Base-by-base conservation (phyloP, 1,284 basidiomycete species). In the Trichosporon ovoides region DNA sequence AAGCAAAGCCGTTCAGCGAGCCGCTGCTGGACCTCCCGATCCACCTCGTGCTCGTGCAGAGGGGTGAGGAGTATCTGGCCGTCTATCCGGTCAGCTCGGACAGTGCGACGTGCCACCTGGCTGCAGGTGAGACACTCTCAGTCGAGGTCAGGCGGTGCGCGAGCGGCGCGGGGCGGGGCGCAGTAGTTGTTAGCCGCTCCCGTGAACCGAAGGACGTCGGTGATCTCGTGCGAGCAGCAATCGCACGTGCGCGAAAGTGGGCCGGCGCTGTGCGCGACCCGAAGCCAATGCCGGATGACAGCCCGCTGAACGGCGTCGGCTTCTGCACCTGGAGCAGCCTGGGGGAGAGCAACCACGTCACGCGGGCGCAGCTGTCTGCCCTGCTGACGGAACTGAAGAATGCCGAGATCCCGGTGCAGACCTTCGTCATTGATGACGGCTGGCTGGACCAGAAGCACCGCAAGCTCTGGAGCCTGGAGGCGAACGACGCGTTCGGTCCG, bases 371-470 rank as follows among this genome's bases (percentile, higher is more conserved):
- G 38, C 49, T 65, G 13, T 12, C 36, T 1, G 13, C 52, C 1
- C 58, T 62, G 16, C 36, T 60, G 13, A 50, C 56, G 22, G 52
- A 55, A 2, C 57, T 61, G 31, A 36, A 20, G 13, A 12, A 2
- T 2, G 55, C 55, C 6, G 34, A 40, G 13, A 36, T 66, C 12
- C 70, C 70, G 6, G 64, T 71, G 35, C 63, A 66, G 38, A 63
- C 66, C 1, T 72, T 67, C 57, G 56, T 73, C 19, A 68, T 73
- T 34, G 72, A 73, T 50, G 72, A 71, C 57, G 72, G 72, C n/a
- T 73, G 72, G 72, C 70, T 69, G 53, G 61, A 71, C 53, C 53
- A 53, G 38, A 46, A 18, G 18, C 52, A 59, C 33, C 54, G 58
- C 13, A 53, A 55, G 14, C 48, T 65, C 1, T 59, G 60, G 57